Base-by-base conservation (phyloP, 1,284 basidiomycete species). In the Heterobasidion occidentale region DNA sequence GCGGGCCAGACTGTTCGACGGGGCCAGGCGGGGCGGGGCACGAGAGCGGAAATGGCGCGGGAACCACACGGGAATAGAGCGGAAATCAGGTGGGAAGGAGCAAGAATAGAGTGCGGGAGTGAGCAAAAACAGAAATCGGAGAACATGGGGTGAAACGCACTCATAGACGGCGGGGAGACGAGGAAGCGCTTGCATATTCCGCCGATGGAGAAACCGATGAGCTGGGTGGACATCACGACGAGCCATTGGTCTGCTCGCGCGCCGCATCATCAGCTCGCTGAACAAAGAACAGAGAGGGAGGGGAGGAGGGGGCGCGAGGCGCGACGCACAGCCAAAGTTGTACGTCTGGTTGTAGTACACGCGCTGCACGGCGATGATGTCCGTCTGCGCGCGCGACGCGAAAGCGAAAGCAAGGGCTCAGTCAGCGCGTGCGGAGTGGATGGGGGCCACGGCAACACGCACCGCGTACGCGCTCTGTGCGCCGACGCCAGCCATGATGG, bases 401-500 rank as follows among this genome's bases (percentile, higher is more conserved):
- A 27, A 27, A 27, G 20, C 20, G 3, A 27, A 27, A 27, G 27
- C 27, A 27, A 27, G 5, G 2, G 75, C 5, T 14, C 48, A 33
- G n/a, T 27, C 9, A 33, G 9, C 20, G 35, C 15, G 12, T 9
- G 4, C 45, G 19, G 36, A 42, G 20, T 56, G 51, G 36, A 2
- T 9, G 52, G 11, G 27, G 27, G 27, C 2, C 27, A 27, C 27
- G 27, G 27, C 27, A 27, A 5, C 27, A 27, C 67, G 36, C 49
- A 71, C 70, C 36, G 82, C 82, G 64, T 88, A 88, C 0, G 86
- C 86, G 20, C 79, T 81, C 15, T 69, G 65, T 15, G 76, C 67
- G n/a, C 81, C 83, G 11, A 90, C 86, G 56, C 83, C 75, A 7
- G 88, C 85, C 89, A 95, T 94, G 69, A 94, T 88, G 8, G 87